Percentiles rank a stretch among this genome's conserved stretches.
These are phyloP conservation scores for Heimioporus sp. DNA, from an alignment of 768 basidiomycete genomes.

Conservation along the genomic window DNA sequence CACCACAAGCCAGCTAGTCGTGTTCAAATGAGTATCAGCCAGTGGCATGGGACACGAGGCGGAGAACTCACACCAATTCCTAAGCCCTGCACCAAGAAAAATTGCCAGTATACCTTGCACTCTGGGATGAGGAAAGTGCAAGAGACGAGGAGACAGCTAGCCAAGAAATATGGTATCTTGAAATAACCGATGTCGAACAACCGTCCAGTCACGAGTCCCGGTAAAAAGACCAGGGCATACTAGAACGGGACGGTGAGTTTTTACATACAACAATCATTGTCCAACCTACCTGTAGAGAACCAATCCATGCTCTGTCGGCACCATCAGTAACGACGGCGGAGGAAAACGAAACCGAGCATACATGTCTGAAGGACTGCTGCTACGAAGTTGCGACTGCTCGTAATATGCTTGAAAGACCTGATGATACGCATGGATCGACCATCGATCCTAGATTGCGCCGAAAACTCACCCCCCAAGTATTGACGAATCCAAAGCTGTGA, in stretches of 20 bases:
- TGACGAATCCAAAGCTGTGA: conserved; percentile 62
- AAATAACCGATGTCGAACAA: conserved; percentile 75
- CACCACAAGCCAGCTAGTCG: conserved; percentile 42
- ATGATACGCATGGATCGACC: background rate
- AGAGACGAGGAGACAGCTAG: conserved; percentile 48
- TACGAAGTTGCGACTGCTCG: conserved; percentile 46
- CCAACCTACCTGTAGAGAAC: conserved; percentile 59
- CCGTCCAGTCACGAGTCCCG: conserved; percentile 62
- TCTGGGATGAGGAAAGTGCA: conserved; percentile 65
- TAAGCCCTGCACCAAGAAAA: conserved; percentile 72
- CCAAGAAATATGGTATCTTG: conserved; percentile 45
- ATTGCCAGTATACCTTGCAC: conserved; percentile 76
- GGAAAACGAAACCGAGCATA: conserved; percentile 17
- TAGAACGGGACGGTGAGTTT: conserved; percentile 19
- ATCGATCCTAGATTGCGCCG: background rate
- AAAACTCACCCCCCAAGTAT: conserved; percentile 67
- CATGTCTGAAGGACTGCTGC: conserved; percentile 61
- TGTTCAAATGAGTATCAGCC: background rate
- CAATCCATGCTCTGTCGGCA: conserved; percentile 67
- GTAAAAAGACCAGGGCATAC: conserved; percentile 64
- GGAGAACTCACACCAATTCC: conserved; percentile 52
- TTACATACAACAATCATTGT: background rate
- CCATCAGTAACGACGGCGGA: background rate
- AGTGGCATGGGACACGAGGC: no score
- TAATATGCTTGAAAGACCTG: conserved; percentile 78